Evolutionary conservation across 106 monocot genomes (phyloP), one percentile per base, ranked within the genome.

Genomic region (Chionographis japonica): DNA sequence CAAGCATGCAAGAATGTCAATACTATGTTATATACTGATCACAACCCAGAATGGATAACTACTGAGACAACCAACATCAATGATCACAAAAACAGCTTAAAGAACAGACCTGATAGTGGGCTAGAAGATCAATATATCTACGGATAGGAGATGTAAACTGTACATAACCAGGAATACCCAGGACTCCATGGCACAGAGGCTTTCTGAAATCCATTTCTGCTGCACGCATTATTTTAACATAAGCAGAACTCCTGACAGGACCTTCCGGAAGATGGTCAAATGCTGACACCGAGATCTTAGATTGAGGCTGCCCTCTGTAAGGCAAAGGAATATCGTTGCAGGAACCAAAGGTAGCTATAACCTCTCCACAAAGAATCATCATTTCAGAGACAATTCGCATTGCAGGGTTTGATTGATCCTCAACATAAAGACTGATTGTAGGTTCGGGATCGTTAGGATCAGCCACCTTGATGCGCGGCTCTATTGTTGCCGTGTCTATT

Each of bases 281-380:
- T 72, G 79, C 76, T 55, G 87, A 93, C 50, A 54, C 66, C 11
- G 87, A 76, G 16, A 93, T 88, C 46, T 84, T 93, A 40, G 98
- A 79, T 52, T 90, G 89, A 43, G 98, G 90, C 8, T 98, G 98
- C 4, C 98, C 93, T 72, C 98, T 82, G 63, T 98, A 98, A 56
- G 98, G 98, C 60, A 98, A 84, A 40, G 89, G 79, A 66, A 98
- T 87, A 40, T 77, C 87, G 73, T 98, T 87, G 61, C n/a, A 58
- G 40, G 85, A 90, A 65, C 98, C 98, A 83, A 93, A 98, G 18
- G 89, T 83, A 19, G 98, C 98, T 60, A 98, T 50, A 60, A 71
- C 90, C 70, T 98, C 98, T 40, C 90, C 90, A 83, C 98, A 98
- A 11, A 98, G 72, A 71, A 98, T 78, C 98, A 98, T 98, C 93